Percentiles rank a stretch among this genome's conserved stretches.
Conservation (phyloP, 2,329 filamentous ascomycete species). For the Fonsecaea nubica region DNA sequence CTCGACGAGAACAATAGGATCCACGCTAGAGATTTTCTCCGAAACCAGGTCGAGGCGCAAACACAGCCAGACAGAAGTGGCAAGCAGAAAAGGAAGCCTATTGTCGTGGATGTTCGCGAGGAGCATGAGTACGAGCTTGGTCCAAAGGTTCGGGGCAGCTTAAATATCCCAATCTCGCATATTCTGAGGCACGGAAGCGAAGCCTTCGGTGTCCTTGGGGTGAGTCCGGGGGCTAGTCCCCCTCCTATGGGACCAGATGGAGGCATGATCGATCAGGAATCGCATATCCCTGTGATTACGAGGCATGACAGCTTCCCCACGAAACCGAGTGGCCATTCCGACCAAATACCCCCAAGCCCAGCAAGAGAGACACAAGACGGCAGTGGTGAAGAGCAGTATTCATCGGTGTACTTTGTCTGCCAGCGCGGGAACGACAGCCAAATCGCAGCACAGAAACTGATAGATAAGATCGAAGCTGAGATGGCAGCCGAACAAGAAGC, state of each 20-base stretch:
- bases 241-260: conserved; percentile 1
- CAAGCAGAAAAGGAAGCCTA: conserved; percentile 34
- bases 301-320: background rate
- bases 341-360: conserved; percentile 33
- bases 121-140: conserved; percentile 84
- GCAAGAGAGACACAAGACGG: conserved; percentile 12
- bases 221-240: background rate
- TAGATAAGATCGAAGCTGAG: conserved; percentile 41
- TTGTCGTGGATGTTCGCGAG: conserved; percentile 81
- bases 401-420: conserved; percentile 53
- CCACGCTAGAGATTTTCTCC: conserved; percentile 66
- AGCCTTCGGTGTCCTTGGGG: conserved; percentile 28
- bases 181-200: conserved; percentile 44
- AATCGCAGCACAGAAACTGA: conserved; percentile 51
- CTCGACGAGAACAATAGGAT: conserved; percentile 72
- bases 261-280: conserved; percentile 16
- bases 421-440: conserved; percentile 59
- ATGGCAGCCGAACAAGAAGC: background rate
- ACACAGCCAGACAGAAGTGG: conserved; percentile 36
- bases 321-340: conserved; percentile 42
- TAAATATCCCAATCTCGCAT: conserved; percentile 62
- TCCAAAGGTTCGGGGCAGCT: conserved; percentile 69
- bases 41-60: conserved; percentile 39
- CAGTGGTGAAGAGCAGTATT: background rate
- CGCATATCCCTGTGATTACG: conserved; percentile 19